Evolutionary conservation across 306 rosid species (phyloP).

Genomic region (Rubus idaeus): DNA sequence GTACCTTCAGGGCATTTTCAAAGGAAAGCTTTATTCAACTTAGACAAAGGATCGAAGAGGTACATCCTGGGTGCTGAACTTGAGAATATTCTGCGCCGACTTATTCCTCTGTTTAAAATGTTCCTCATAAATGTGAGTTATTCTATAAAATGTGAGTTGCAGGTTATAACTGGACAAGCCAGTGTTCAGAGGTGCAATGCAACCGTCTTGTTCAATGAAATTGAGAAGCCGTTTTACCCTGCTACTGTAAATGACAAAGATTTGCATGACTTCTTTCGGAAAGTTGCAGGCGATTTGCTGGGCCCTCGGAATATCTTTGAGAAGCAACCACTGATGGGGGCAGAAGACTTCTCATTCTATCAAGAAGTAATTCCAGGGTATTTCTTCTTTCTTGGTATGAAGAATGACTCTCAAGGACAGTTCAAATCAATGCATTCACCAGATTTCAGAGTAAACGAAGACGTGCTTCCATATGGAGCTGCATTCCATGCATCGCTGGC

Average conservation of each 20-base stretch:
- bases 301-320: conserved; percentile 31
- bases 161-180: conserved; percentile 51
- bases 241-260: conserved; percentile 33
- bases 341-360: conserved; percentile 49
- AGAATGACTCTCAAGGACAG: conserved; percentile 27
- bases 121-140: background rate
- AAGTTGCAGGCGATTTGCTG: conserved; percentile 32
- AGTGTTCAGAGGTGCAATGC: conserved; percentile 55
- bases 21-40: conserved; percentile 53
- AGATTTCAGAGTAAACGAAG: conserved; percentile 38
- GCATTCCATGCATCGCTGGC: conserved; percentile 47
- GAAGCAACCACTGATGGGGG: conserved; percentile 34
- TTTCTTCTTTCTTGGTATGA: conserved; percentile 43
- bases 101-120: background rate
- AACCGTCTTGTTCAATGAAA: conserved; percentile 31
- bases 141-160: conserved; percentile 8
- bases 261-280: conserved; percentile 34
- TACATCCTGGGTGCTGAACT: conserved; percentile 9
- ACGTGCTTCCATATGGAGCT: conserved; percentile 50
- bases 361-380: conserved; percentile 42
- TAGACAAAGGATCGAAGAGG: conserved; percentile 67
- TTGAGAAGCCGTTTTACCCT: conserved; percentile 30
- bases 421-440: conserved; percentile 37
- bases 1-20: conserved; percentile 76
- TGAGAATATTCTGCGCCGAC: background rate